These are phyloP conservation scores for Amylocystis lapponica DNA, from an alignment of 768 basidiomycete species.

Conservation along the genomic window DNA sequence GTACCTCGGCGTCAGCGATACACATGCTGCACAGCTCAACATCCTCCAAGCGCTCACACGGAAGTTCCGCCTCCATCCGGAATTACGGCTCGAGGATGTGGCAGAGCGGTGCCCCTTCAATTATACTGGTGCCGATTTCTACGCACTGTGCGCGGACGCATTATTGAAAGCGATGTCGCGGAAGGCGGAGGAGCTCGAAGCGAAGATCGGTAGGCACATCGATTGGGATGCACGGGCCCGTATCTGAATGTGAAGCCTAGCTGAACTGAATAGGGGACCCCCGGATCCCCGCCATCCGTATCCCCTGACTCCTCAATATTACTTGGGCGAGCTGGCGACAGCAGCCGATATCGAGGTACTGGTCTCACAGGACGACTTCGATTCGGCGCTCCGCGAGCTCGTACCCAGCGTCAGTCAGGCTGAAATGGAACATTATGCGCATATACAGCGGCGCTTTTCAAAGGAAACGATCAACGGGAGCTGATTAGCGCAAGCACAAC, in stretches of 20 bases:
- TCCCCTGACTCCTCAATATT: conserved; percentile 85
- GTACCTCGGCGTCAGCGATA: conserved; percentile 89
- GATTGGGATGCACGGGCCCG: no score
- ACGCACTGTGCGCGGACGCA: conserved; percentile 95
- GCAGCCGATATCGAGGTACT: conserved; percentile 65
- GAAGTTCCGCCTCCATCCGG: conserved; percentile 79
- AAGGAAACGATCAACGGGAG: conserved; percentile 8
- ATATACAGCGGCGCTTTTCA: conserved; percentile 68
- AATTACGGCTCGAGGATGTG: conserved; percentile 54
- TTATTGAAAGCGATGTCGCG: conserved; percentile 92
- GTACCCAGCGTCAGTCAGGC: conserved; percentile 78
- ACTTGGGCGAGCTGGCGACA: conserved; percentile 75
- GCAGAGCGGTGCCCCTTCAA: conserved; percentile 83
- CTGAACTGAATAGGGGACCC: conserved; percentile 38
- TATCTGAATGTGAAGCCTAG: conserved; percentile 11
- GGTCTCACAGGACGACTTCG: conserved; percentile 76
- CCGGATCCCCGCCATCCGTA: conserved; percentile 45
- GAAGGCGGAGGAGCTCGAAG: conserved; percentile 76
- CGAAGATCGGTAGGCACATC: conserved; percentile 52
- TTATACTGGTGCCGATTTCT: conserved; percentile 97
- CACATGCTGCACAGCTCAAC: conserved; percentile 76
- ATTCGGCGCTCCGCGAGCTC: conserved; percentile 60
- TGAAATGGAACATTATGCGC: conserved; percentile 81
- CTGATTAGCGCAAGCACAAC: background rate
- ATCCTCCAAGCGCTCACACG: conserved; percentile 88